These are phyloP conservation scores for Ophiocordyceps sinensis DNA, from an alignment of 2,329 filamentous ascomycete genomes.

Conservation along the genomic window DNA sequence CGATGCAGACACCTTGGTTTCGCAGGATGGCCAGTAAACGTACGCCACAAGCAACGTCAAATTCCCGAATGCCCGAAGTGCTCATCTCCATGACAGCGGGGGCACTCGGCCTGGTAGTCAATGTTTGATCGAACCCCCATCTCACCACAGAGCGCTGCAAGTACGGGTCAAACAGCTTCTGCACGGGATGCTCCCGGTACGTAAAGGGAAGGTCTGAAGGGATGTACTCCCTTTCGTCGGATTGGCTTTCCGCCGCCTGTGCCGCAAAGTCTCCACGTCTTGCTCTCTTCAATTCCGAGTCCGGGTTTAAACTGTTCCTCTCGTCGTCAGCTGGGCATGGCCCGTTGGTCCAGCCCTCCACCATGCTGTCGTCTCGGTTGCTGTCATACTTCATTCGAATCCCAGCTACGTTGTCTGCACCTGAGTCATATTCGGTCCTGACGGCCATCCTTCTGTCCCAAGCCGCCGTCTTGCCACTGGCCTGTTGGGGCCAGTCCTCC, in stretches of 20 bases:
- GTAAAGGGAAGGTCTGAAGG: conserved; percentile 25
- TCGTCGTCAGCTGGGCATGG: background rate
- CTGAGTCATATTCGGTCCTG: too few species aligned
- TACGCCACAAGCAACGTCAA: conserved; percentile 21
- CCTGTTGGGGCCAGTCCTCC: conserved; percentile 22
- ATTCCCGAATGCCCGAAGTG: conserved; percentile 8
- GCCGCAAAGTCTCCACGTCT: background rate
- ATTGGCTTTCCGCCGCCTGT: background rate
- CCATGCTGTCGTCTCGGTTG: too few species aligned
- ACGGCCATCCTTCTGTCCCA: background rate
- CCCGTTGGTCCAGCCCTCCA: too few species aligned
- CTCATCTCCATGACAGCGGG: conserved; percentile 4
- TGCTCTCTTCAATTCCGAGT: background rate
- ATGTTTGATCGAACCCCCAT: conserved; percentile 28
- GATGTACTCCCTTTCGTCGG: conserved; percentile 10
- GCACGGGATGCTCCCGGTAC: conserved; percentile 30
- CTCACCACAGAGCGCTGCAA: conserved; percentile 26
- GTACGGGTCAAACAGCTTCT: conserved; percentile 26
- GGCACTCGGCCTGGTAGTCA: conserved; percentile 9
- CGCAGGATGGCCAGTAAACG: conserved; percentile 19
- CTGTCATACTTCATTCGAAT: background rate
- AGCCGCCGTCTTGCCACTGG: background rate
- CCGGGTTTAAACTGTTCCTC: background rate
- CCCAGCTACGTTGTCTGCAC: too few species aligned
- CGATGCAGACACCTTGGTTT: conserved; percentile 20